Evolutionary conservation across 2,329 filamentous ascomycete genomes (phyloP).

Genomic region (Thielaviopsis ethacetica): DNA sequence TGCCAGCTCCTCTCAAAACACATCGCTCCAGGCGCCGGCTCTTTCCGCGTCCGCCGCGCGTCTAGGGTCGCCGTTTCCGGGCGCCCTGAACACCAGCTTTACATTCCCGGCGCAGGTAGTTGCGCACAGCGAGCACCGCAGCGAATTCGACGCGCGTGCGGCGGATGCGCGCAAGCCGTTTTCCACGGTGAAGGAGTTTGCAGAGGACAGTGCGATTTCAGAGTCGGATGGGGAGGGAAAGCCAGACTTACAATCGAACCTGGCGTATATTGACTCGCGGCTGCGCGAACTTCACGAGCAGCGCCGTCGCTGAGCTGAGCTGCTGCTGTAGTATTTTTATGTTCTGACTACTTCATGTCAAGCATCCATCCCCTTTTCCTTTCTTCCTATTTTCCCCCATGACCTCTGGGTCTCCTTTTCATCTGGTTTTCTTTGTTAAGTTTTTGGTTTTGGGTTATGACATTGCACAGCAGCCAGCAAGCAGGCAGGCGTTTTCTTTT

Average conservation of each 20-base stretch:
- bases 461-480: neutral
- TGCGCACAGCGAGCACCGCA: conserved; percentile 21
- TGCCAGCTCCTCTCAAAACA: conserved; percentile 2
- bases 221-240: conserved; percentile 21
- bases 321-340: conserved; percentile 23
- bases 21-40: conserved; percentile 11
- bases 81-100: conserved; percentile 30
- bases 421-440: neutral
- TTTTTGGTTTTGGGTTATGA: neutral
- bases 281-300: conserved; percentile 35
- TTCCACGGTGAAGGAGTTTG: conserved; percentile 28
- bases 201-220: conserved; percentile 13
- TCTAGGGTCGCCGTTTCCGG: conserved; percentile 42
- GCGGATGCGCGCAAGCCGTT: conserved; percentile 30
- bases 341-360: neutral
- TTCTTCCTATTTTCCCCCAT: neutral
- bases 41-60: conserved; percentile 24
- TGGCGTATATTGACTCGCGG: conserved; percentile 42
- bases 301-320: conserved; percentile 29
- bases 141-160: conserved; percentile 26
- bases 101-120: conserved; percentile 44
- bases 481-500: neutral
- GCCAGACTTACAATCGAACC: conserved; percentile 31
- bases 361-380: conserved; percentile 2
- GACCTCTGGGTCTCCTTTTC: neutral